Conservation (phyloP, 805 yeast species). For the Cyberlindnera maclurae region DNA sequence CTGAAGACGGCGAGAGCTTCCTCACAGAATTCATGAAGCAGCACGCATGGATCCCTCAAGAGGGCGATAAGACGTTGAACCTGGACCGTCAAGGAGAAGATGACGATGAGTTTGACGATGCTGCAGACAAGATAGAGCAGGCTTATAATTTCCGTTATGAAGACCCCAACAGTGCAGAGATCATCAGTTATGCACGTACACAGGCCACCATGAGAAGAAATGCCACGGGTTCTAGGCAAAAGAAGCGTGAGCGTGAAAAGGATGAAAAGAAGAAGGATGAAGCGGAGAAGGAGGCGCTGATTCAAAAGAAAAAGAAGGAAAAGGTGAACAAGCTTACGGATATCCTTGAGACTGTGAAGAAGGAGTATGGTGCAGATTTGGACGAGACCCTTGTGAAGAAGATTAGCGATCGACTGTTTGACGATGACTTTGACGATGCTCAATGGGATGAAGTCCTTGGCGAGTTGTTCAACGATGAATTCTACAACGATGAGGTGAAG, state of each 20-base stretch:
- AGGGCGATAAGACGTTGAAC: conserved; percentile 50
- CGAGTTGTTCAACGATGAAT: conserved; percentile 80
- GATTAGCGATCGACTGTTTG: conserved; percentile 68
- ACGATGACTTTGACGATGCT: conserved; percentile 81
- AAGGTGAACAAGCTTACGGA: conserved; percentile 76
- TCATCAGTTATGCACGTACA: conserved; percentile 88
- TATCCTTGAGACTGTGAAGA: conserved; percentile 38
- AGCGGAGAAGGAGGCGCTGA: conserved; percentile 47
- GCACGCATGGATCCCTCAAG: conserved; percentile 86
- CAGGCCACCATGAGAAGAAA: conserved; percentile 89
- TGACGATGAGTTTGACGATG: conserved; percentile 85
- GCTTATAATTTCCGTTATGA: conserved; percentile 95
- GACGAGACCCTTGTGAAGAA: conserved; percentile 56
- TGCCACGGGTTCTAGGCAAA: conserved; percentile 60
- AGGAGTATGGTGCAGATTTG: conserved; percentile 36
- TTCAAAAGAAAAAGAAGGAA: conserved; percentile 64
- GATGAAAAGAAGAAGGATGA: conserved; percentile 46
- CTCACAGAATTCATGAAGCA: conserved; percentile 62
- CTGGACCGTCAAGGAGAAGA: conserved; percentile 42
- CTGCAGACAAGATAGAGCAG: conserved; percentile 83
- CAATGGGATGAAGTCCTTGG: conserved; percentile 90
- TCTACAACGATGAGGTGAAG: conserved; percentile 47
- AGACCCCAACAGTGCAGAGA: conserved; percentile 85
- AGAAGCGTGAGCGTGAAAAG: conserved; percentile 67
- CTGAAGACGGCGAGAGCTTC: conserved; percentile 56